phyloP scores from a whole-genome alignment of 345 rosid genomes.

The Lepidium africanum region DNA sequence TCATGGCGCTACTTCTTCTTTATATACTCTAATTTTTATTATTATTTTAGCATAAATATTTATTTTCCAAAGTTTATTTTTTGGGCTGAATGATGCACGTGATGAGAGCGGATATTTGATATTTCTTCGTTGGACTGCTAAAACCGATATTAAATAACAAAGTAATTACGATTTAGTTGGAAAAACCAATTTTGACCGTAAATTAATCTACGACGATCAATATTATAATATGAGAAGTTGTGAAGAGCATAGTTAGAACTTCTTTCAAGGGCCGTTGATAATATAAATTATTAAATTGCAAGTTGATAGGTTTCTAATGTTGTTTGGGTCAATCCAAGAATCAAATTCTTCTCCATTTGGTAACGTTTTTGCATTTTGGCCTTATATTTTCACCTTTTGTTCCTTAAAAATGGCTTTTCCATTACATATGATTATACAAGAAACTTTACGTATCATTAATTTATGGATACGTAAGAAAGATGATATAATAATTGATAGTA shows the following conservation, averaged over 20 bases:
- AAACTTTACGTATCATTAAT: neutral
- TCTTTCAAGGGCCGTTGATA: neutral
- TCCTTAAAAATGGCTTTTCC: neutral
- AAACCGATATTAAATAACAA: neutral
- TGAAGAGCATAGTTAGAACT: neutral
- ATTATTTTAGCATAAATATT: neutral
- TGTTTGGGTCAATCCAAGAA: slow-evolving; percentile 3
- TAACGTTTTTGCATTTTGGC: neutral
- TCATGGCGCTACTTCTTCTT: slow-evolving; percentile 2
- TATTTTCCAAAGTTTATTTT: neutral
- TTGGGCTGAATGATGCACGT: slow-evolving; percentile 7
- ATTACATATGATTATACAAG: neutral
- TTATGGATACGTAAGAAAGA: neutral
- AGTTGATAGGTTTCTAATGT: neutral
- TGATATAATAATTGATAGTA: neutral
- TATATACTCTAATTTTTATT: neutral
- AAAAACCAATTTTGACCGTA: neutral
- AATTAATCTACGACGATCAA: neutral
- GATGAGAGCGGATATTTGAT: slow-evolving; percentile 12
- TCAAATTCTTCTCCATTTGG: slow-evolving; percentile 5
- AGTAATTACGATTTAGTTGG: neutral
- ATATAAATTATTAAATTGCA: neutral
- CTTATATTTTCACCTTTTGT: neutral
- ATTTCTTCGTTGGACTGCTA: slow-evolving; percentile 5
- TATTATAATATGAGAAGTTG: neutral